Evolutionary conservation across 805 yeast genomes (phyloP), one percentile per base, ranked within the genome.

Genomic region (Myxozyma lipomycoides): DNA sequence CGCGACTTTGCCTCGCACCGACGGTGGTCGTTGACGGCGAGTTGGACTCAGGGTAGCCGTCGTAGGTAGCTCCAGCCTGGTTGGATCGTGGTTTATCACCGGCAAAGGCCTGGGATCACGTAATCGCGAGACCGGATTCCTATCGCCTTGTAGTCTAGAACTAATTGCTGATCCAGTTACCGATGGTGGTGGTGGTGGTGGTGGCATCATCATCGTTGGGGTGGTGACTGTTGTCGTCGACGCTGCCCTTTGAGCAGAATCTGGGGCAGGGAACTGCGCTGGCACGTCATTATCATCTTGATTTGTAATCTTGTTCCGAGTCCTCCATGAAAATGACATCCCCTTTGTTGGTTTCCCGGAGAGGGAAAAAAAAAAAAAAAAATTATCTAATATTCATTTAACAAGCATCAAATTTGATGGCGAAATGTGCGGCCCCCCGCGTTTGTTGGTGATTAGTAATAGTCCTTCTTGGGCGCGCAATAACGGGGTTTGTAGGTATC

Each of bases 1-100:
- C 0, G 68, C 73, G 3, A 86, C 90, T 60, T 87, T 86, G 45
- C 65, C 67, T 12, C 82, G 67, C 17, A 37, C 23, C 2, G 26
- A 28, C 17, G 48, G 23, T 22, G 47, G 44, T 12, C 35, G 28
- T 9, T 39, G 26, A 25, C 23, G 48, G 12, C 35, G 23, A 38
- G 34, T 26, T 40, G 34, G 38, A 37, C 21, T 17, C 25, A 22
- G 4, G 15, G 37, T 17, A 22, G 40, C 36, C 25, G 35, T 37
- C 17, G 39, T 32, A 19, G 41, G 41, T 5, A 36, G 17, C n/a
- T n/a, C n/a, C n/a, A n/a, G n/a, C n/a, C n/a, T n/a, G 21, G 19
- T n/a, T 6, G 15, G 38, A 35, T 35, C 25, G 19, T n/a, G 22
- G 36, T 24, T 41, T 15, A 41, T 10, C 25, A 7, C 19, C n/a